These are phyloP conservation scores for Penicillium bovifimosum DNA, from an alignment of 495 filamentous ascomycete genomes.

Conservation along the genomic window DNA sequence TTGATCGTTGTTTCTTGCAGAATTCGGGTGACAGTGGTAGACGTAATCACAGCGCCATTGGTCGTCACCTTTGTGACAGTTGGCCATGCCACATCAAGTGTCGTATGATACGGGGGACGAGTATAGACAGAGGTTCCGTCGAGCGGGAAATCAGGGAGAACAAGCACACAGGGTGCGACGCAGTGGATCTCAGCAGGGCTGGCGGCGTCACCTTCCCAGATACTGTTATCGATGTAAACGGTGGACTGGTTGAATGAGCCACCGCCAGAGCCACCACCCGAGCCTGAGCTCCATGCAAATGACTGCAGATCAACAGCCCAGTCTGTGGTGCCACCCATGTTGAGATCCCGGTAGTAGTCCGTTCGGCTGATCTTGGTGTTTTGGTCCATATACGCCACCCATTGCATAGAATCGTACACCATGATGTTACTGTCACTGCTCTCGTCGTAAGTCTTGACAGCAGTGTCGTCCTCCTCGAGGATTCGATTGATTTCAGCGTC, in stretches of 20 bases:
- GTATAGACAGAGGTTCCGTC: no score
- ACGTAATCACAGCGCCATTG: no score
- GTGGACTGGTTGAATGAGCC: neutral
- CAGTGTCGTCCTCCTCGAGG: neutral
- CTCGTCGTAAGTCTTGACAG: neutral
- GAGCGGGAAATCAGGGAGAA: no score
- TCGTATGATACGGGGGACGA: no score
- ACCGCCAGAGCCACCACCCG: neutral
- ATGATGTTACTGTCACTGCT: slow-evolving; percentile 1
- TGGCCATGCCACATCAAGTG: no score
- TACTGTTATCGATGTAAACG: neutral
- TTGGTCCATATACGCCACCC: slow-evolving; percentile 36
- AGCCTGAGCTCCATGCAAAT: neutral
- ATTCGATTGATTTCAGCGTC: slow-evolving; percentile 7
- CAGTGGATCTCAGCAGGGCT: neutral
- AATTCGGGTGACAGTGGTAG: no score
- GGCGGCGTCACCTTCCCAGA: neutral
- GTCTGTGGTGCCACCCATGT: slow-evolving; percentile 31
- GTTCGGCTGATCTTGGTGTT: slow-evolving; percentile 17
- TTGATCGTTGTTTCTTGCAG: no score
- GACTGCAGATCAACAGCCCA: slow-evolving; percentile 35
- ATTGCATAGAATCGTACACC: slow-evolving; percentile 27
- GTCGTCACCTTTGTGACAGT: no score
- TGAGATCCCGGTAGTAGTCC: slow-evolving; percentile 11
- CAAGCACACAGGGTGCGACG: no score